phyloP scores from a whole-genome alignment of 2,329 filamentous ascomycete species.

The Fusarium chuoi region DNA sequence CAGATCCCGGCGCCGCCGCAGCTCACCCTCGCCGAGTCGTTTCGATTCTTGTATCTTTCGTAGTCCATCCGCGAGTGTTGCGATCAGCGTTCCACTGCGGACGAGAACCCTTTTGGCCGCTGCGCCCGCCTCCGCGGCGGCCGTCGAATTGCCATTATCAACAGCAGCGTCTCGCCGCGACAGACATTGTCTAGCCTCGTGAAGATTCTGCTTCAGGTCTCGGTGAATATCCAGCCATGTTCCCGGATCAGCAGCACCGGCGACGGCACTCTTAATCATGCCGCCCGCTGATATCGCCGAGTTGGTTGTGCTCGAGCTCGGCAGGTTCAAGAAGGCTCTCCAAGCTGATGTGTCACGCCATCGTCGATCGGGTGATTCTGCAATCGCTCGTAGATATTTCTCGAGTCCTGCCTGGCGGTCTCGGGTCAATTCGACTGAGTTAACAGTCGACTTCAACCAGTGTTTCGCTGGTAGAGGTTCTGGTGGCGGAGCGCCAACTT shows the following conservation, averaged over 20 bases:
- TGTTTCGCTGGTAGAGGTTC: slow-evolving; percentile 75
- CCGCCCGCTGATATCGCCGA: slow-evolving; percentile 60
- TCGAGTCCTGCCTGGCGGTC: slow-evolving; percentile 75
- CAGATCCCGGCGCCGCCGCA: slow-evolving; percentile 76
- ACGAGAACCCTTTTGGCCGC: slow-evolving; percentile 81
- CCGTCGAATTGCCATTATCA: slow-evolving; percentile 53
- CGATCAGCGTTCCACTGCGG: slow-evolving; percentile 72
- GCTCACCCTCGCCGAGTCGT: slow-evolving; percentile 77
- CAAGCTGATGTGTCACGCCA: slow-evolving; percentile 81
- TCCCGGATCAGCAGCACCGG: slow-evolving; percentile 65
- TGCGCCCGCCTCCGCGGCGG: slow-evolving; percentile 70
- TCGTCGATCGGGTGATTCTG: slow-evolving; percentile 76
- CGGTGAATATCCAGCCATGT: slow-evolving; percentile 82
- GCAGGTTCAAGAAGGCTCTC: slow-evolving; percentile 78
- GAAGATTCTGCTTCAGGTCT: slow-evolving; percentile 73
- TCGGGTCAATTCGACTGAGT: slow-evolving; percentile 75
- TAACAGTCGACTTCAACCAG: slow-evolving; percentile 80
- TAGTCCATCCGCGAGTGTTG: slow-evolving; percentile 73
- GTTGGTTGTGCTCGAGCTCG: slow-evolving; percentile 60
- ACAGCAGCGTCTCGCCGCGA: slow-evolving; percentile 70
- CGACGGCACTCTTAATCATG: slow-evolving; percentile 52
- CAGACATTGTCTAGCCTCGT: slow-evolving; percentile 75
- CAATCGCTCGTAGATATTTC: slow-evolving; percentile 76
- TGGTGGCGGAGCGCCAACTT: slow-evolving; percentile 73
- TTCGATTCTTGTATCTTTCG: slow-evolving; percentile 63